Evolutionary conservation across 1,284 basidiomycete genomes (phyloP).

Genomic region (Sphaerobolus stellatus): DNA sequence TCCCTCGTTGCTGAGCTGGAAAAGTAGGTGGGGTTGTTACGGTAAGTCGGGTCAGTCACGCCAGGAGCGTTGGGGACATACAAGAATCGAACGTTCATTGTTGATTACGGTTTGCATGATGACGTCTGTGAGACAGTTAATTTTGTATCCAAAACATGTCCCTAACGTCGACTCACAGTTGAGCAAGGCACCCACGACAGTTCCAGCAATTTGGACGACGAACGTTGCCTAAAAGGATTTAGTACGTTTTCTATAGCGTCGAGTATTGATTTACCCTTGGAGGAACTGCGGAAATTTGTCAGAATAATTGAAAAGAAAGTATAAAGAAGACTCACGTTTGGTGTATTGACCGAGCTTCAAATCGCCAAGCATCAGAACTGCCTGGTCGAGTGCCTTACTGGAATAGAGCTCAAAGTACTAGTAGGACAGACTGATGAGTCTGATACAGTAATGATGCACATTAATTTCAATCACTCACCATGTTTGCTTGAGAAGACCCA

Average conservation of each 20-base stretch:
- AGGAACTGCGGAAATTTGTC: background rate
- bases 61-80: background rate
- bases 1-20: conserved; percentile 1
- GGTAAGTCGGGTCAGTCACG: no score
- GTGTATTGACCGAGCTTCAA: conserved; percentile 56
- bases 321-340: conserved; percentile 54
- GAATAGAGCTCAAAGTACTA: conserved; percentile 10
- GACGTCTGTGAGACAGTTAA: conserved; percentile 21
- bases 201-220: conserved; percentile 53
- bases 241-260: background rate
- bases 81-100: conserved; percentile 2
- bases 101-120: conserved; percentile 41
- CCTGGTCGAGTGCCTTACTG: conserved; percentile 17
- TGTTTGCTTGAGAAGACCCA: conserved; percentile 37
- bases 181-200: conserved; percentile 38
- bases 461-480: conserved; percentile 13
- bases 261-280: background rate
- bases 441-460: background rate
- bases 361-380: conserved; percentile 38
- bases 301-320: background rate
- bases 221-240: conserved; percentile 47
- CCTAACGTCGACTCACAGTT: background rate
- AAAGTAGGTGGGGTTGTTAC: no score
- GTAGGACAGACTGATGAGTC: background rate
- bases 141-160: background rate